Conservation (phyloP, 768 basidiomycete species). For the Pulveroboletus sp. region DNA sequence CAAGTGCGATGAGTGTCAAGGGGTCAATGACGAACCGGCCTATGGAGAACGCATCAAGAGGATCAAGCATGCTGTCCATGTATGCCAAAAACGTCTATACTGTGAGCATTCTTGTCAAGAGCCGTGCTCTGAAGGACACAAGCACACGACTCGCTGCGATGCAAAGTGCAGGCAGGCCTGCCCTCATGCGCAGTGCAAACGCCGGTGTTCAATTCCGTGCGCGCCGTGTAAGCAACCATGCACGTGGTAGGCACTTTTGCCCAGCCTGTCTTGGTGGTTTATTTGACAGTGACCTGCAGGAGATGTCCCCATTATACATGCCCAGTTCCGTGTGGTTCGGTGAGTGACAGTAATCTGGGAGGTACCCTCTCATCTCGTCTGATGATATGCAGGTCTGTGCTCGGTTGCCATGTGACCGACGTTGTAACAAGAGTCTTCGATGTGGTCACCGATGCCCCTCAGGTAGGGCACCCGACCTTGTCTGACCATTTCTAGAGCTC, state of each 20-base stretch:
- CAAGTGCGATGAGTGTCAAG: slow-evolving; percentile 47
- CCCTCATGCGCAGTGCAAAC: slow-evolving; percentile 45
- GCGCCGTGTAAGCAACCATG: slow-evolving; percentile 61
- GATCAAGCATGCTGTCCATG: slow-evolving; percentile 39
- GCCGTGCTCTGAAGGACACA: slow-evolving; percentile 46
- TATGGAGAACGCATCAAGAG: slow-evolving; percentile 19
- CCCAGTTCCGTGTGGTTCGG: slow-evolving; percentile 64
- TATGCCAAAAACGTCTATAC: slow-evolving; percentile 47
- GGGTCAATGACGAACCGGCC: background rate
- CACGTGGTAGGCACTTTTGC: slow-evolving; percentile 38
- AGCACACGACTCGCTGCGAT: slow-evolving; percentile 44
- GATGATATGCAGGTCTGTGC: slow-evolving; percentile 47
- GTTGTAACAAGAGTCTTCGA: slow-evolving; percentile 41
- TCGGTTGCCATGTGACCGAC: slow-evolving; percentile 57
- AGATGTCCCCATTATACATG: slow-evolving; percentile 51
- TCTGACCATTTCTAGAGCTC: background rate
- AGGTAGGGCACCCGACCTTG: slow-evolving; percentile 33
- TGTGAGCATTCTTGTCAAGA: slow-evolving; percentile 53
- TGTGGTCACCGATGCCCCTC: slow-evolving; percentile 70
- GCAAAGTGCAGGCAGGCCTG: slow-evolving; percentile 51
- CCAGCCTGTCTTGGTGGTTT: background rate
- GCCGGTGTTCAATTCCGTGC: slow-evolving; percentile 49
- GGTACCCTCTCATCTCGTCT: background rate
- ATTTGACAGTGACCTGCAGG: slow-evolving; percentile 32
- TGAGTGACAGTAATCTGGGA: slow-evolving; percentile 31